A percentile compares a stretch with the other conserved stretches of the same genome.
These are phyloP conservation scores for Blastobotrys serpentis DNA, from an alignment of 1,139 yeast genomes.

Conservation along the genomic window DNA sequence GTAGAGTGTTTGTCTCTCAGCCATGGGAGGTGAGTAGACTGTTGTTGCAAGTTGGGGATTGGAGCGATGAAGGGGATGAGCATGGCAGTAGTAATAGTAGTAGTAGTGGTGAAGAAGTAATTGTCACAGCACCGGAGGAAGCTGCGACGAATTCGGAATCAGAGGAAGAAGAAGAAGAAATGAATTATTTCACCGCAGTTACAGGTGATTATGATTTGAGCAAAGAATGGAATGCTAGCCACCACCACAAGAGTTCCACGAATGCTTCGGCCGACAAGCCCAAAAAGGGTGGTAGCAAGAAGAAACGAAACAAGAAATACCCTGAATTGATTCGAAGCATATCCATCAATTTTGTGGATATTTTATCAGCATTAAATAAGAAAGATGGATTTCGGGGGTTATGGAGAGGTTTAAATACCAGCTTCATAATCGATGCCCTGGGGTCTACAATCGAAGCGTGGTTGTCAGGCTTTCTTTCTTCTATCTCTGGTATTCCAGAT, in stretches of 20 bases:
- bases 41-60: slow-evolving; percentile 73
- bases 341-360: slow-evolving; percentile 67
- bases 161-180: slow-evolving; percentile 39
- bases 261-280: neutral
- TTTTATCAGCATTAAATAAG: slow-evolving; percentile 64
- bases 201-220: slow-evolving; percentile 27
- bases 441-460: slow-evolving; percentile 83
- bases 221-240: slow-evolving; percentile 19
- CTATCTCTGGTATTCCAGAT: slow-evolving; percentile 82
- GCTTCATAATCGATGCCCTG: slow-evolving; percentile 74
- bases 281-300: neutral
- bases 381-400: slow-evolving; percentile 83
- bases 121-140: no score
- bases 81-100: no score
- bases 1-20: slow-evolving; percentile 67
- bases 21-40: slow-evolving; percentile 86
- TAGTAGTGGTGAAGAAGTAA: no score
- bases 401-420: slow-evolving; percentile 83
- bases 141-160: no score
- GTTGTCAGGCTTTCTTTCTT: slow-evolving; percentile 84
- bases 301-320: slow-evolving; percentile 7
- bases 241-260: no score
- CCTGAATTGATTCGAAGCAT: slow-evolving; percentile 24
- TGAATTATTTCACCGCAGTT: slow-evolving; percentile 49
- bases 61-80: slow-evolving; percentile 36